Conservation (phyloP, 106 monocot genomes). For the Agapanthus africanus region DNA sequence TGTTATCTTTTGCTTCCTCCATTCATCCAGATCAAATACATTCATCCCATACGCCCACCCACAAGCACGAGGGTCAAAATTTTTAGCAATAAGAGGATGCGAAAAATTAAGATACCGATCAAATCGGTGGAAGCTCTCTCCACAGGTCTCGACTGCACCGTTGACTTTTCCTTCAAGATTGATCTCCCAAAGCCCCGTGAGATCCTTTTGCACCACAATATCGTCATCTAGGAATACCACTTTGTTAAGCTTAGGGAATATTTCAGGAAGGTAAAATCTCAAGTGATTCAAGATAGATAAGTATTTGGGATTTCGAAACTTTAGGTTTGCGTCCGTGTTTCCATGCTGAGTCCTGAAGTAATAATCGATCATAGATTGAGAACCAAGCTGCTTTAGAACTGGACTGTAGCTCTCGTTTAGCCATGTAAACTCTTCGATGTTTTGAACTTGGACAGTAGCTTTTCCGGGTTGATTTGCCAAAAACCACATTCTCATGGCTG, state of each 20-base stretch:
- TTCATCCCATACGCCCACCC: slow-evolving; percentile 10
- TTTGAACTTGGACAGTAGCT: slow-evolving; percentile 55
- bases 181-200: slow-evolving; percentile 38
- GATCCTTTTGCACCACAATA: slow-evolving; percentile 49
- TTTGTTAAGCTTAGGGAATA: slow-evolving; percentile 50
- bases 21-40: too few species aligned
- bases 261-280: slow-evolving; percentile 47
- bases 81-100: slow-evolving; percentile 51
- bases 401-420: slow-evolving; percentile 51
- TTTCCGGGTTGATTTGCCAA: slow-evolving; percentile 48
- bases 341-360: slow-evolving; percentile 34
- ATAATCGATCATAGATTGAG: slow-evolving; percentile 52
- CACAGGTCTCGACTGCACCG: slow-evolving; percentile 61
- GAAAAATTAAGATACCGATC: slow-evolving; percentile 58
- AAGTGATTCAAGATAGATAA: slow-evolving; percentile 49
- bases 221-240: slow-evolving; percentile 63
- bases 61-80: slow-evolving; percentile 48
- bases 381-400: slow-evolving; percentile 41
- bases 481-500: slow-evolving; percentile 74
- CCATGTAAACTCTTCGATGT: slow-evolving; percentile 62
- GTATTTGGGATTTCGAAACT: slow-evolving; percentile 54
- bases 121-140: slow-evolving; percentile 49
- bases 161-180: slow-evolving; percentile 45
- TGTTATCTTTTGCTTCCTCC: too few species aligned
- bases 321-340: slow-evolving; percentile 39